Evolutionary conservation across 495 filamentous ascomycete species (phyloP), one percentile per base, ranked within the genome.

Genomic region (Xylaria telfairii): DNA sequence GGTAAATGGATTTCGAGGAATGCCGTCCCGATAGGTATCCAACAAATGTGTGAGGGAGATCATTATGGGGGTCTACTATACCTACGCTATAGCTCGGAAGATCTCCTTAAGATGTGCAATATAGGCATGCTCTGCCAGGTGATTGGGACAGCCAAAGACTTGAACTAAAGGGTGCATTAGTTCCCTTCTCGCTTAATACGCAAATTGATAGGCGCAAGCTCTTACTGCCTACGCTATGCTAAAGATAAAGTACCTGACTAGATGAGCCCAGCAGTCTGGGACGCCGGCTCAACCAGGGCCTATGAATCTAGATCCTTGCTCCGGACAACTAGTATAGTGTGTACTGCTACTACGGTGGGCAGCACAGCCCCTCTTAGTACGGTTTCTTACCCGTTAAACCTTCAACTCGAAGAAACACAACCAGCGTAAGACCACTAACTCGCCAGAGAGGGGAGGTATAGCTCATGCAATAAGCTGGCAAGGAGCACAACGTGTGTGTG

Each of bases 61-160:
- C n/a, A 42, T 54, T 66, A 66, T 66, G 49, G 65, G 8, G 8
- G 26, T 8, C 19, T 51, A 37, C 26, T 54, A 53, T 54, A 28
- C 21, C 26, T 47, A 24, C 9, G 62, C 32, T 59, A 59, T 21
- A 37, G 62, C 9, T 32, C 37, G 61, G 46, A 74, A 70, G 80
- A 81, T 81, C 78, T 80, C 73, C 80, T 81, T 83, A 83, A 79
- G 81, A 83, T 82, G 81, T 80, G 81, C 81, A 72, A 74, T 83
- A 83, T 83, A 81, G 75, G 3, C 19, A 54, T 41, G 54, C 32
- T 46, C 44, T 54, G 73, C 77, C 75, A 66, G 73, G 70, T 76
- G 66, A 54, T 72, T 77, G 76, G 76, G 75, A 77, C 70, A 60
- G 65, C 62, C 68, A 68, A 46, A 59, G 37, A 42, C 12, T n/a